These are phyloP conservation scores for Blastobotrys chiropterorum DNA, from an alignment of 805 yeast genomes.

Conservation along the genomic window DNA sequence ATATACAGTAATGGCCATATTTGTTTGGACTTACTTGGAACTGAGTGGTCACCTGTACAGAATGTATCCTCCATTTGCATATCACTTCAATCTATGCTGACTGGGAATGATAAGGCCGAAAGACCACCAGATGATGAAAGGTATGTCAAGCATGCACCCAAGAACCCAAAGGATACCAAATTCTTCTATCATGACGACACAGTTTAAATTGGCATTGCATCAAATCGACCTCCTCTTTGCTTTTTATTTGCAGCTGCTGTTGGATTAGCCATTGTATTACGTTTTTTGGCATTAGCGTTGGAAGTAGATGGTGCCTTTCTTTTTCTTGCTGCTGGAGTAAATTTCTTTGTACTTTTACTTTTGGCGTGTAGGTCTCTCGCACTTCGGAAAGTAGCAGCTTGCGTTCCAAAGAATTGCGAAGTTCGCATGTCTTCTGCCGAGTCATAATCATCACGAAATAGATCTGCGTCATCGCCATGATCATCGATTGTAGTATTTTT, in stretches of 20 bases:
- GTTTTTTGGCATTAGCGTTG: neutral
- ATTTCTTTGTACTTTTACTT: neutral
- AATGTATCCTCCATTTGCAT: conserved; percentile 34
- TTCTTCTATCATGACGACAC: conserved; percentile 60
- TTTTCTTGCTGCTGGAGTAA: neutral
- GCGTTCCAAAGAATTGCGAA: neutral
- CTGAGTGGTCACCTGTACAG: conserved; percentile 63
- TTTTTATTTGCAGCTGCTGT: neutral
- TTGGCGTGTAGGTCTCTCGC: neutral
- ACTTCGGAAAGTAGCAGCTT: neutral
- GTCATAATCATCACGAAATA: neutral
- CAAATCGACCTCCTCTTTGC: neutral
- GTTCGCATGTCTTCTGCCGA: neutral
- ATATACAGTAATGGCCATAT: conserved; percentile 72
- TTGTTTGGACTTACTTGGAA: conserved; percentile 59
- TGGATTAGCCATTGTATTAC: neutral
- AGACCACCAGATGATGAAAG: conserved; percentile 53
- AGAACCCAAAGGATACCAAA: conserved; percentile 43
- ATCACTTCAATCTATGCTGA: conserved; percentile 61
- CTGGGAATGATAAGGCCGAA: conserved; percentile 38
- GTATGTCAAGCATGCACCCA: conserved; percentile 50
- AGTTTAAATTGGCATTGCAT: conserved; percentile 13
- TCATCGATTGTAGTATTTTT: too few species aligned
- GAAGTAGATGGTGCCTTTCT: neutral
- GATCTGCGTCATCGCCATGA: conserved; percentile 2